Base-by-base conservation (phyloP, 441 rosid genomes). In the Biscutella laevigata region DNA sequence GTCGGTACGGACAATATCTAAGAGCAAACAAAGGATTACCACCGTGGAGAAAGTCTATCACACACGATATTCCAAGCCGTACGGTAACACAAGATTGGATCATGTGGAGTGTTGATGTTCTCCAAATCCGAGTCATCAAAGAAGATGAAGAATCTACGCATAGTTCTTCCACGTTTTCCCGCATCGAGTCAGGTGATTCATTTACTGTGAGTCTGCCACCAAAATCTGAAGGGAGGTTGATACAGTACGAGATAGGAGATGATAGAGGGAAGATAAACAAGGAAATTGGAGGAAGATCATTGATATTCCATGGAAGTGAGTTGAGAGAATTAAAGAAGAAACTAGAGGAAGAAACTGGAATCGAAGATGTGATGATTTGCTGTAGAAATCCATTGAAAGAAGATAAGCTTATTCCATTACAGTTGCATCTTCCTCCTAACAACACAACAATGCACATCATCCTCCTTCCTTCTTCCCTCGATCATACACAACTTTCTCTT, bases 21-120 rank as follows among this genome's bases (percentile, higher is more conserved):
- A 75, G 81, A 0, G 88, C 83, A 0, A 79, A 76, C 22, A 76
- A 71, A 2, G 80, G 79, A 2, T 11, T 78, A 2, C 88, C 88
- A 0, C 88, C 84, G 0, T 81, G 88, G 88, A 69, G 84, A 57
- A 69, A 77, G 37, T 70, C 73, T 4, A 36, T 77, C 48, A 73
- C 84, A 0, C 82, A 78, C 29, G 84, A 78, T 13, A 67, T 74
- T 14, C 78, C 84, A n/a, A 69, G 61, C 27, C 65, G 77, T n/a
- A 50, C 69, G 12, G 15, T 63, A 0, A 67, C 77, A 0, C 76
- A 63, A 27, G 76, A 80, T 27, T 82, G 86, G 84, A 27, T 77
- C 47, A 27, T 80, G 38, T 82, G 90, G 86, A 75, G 41, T 6
- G 53, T 80, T 8, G 89, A 82, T 32, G 45, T 79, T 39, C 17